These are phyloP conservation scores for Macaranga tanarius DNA, from an alignment of 441 rosid genomes.

Conservation along the genomic window DNA sequence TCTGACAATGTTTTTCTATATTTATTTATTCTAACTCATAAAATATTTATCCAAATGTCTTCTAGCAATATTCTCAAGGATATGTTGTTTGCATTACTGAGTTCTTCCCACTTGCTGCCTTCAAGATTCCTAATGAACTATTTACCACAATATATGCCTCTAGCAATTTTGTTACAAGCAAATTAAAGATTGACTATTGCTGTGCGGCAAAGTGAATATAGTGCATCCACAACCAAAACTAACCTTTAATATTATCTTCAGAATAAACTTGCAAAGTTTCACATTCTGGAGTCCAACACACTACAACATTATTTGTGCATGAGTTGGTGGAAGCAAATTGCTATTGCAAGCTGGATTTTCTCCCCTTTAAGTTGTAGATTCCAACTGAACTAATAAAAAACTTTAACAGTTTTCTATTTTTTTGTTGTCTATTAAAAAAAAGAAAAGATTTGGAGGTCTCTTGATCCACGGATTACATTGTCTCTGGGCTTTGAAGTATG, in stretches of 20 bases:
- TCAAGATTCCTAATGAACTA: neutral
- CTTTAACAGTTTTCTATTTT: neutral
- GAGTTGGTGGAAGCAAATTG: neutral
- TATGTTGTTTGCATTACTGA: slow-evolving; percentile 11
- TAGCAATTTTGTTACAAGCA: too few species aligned
- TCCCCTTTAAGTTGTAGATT: neutral
- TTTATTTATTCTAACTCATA: neutral
- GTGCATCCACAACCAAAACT: neutral
- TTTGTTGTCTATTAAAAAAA: neutral
- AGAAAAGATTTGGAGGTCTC: neutral
- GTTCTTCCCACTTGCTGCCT: neutral
- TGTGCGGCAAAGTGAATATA: neutral
- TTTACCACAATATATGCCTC: neutral
- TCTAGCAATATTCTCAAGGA: neutral
- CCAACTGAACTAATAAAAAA: neutral
- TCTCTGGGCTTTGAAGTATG: neutral
- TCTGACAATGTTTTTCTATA: neutral
- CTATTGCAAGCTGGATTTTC: neutral
- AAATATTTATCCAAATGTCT: neutral
- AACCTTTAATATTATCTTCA: neutral
- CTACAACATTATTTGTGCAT: neutral
- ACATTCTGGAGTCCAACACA: neutral
- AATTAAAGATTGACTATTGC: too few species aligned
- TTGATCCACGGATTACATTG: neutral
- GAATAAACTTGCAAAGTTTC: neutral